phyloP scores from a whole-genome alignment of 1,139 yeast species.

The Ogataea hybrid region DNA sequence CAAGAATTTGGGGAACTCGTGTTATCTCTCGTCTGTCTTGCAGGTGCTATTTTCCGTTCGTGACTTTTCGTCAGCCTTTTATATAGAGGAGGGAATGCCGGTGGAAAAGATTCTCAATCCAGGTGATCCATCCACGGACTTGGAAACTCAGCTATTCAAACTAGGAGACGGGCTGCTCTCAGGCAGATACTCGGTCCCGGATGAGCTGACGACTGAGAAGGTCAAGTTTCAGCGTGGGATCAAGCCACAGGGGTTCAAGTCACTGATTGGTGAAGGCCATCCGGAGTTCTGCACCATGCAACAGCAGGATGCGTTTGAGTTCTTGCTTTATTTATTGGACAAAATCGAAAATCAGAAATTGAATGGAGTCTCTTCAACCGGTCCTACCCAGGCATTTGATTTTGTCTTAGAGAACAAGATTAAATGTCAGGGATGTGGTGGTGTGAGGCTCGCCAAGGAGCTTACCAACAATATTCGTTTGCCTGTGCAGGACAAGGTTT shows the following conservation, averaged over 20 bases:
- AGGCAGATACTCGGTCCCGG: constrained; percentile 68
- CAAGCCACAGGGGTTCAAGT: constrained; percentile 72
- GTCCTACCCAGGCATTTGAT: constrained; percentile 57
- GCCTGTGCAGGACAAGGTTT: constrained; percentile 47
- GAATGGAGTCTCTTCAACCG: constrained; percentile 26
- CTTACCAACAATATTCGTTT: constrained; percentile 69
- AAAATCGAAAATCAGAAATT: constrained; percentile 48
- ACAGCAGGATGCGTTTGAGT: constrained; percentile 96
- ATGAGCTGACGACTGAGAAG: constrained; percentile 40
- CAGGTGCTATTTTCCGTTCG: constrained; percentile 60
- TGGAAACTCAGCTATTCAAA: constrained; percentile 71
- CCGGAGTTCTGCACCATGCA: constrained; percentile 80
- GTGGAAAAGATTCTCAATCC: constrained; percentile 30
- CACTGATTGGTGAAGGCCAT: constrained; percentile 73
- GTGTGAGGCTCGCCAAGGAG: constrained; percentile 57
- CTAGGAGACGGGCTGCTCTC: constrained; percentile 76
- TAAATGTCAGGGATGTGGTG: constrained; percentile 58
- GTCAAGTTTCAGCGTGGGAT: constrained; percentile 68
- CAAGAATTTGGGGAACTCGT: constrained; percentile 87
- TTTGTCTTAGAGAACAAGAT: constrained; percentile 66
- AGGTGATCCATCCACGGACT: constrained; percentile 60
- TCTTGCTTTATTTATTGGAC: constrained; percentile 65
- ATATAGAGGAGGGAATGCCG: constrained; percentile 33
- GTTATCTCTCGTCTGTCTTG: constrained; percentile 80
- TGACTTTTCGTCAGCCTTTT: constrained; percentile 28